These are phyloP conservation scores for Ustilago esculenta DNA, from an alignment of 1,284 basidiomycete species.

Conservation along the genomic window DNA sequence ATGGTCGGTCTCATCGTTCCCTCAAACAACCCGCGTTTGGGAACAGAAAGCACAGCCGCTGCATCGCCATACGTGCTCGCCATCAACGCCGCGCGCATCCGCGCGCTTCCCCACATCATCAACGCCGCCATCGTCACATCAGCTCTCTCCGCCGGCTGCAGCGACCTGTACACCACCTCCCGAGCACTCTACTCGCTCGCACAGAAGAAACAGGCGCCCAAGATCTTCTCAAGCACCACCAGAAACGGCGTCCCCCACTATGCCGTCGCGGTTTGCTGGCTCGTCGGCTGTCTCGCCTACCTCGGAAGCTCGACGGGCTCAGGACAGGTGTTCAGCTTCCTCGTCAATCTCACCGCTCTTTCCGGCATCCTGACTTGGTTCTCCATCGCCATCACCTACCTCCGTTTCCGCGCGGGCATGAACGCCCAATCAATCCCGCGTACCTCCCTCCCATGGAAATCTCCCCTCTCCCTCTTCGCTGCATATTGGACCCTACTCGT, in stretches of 20 bases:
- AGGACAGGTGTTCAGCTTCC: constrained; percentile 73
- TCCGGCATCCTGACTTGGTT: constrained; percentile 82
- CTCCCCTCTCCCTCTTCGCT: constrained; percentile 62
- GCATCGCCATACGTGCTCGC: constrained; percentile 65
- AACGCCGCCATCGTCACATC: constrained; percentile 81
- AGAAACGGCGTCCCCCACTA: constrained; percentile 79
- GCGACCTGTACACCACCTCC: constrained; percentile 82
- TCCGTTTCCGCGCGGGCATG: constrained; percentile 77
- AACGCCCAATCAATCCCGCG: constrained; percentile 73
- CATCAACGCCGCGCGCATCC: constrained; percentile 56
- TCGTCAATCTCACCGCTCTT: constrained; percentile 74
- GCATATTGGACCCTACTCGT: constrained; percentile 34
- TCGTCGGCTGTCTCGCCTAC: constrained; percentile 76
- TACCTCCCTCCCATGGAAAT: constrained; percentile 70
- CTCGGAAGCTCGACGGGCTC: constrained; percentile 68
- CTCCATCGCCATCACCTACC: constrained; percentile 78
- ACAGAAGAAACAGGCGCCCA: constrained; percentile 78
- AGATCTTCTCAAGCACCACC: constrained; percentile 76
- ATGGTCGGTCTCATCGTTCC: constrained; percentile 50
- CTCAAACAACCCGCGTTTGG: constrained; percentile 45
- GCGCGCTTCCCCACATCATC: constrained; percentile 71
- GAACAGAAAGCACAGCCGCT: constrained; percentile 23
- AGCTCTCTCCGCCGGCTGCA: constrained; percentile 85
- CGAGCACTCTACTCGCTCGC: constrained; percentile 80
- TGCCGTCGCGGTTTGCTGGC: constrained; percentile 75